These are phyloP conservation scores for Daphne laureola DNA, from an alignment of 441 rosid species.

Conservation along the genomic window DNA sequence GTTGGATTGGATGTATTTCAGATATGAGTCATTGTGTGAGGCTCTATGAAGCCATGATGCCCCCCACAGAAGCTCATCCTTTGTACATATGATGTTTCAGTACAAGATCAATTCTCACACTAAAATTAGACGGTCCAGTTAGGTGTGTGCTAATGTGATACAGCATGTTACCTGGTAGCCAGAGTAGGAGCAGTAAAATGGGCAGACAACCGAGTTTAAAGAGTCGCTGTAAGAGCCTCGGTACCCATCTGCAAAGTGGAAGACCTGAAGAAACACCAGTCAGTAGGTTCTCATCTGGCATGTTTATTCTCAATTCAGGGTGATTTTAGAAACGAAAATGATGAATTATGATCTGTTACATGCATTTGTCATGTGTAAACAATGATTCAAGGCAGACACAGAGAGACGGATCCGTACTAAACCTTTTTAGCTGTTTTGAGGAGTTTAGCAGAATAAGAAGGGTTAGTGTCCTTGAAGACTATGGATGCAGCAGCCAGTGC, in stretches of 20 bases:
- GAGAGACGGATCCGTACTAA: not conserved
- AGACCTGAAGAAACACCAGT: constrained; percentile 27
- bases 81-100: not conserved
- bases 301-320: not conserved
- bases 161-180: constrained; percentile 40
- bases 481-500: constrained; percentile 72
- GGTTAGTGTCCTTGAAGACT: constrained; percentile 59
- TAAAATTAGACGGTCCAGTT: not conserved
- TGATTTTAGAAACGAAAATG: no score
- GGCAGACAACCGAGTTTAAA: constrained; percentile 55
- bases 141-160: not conserved
- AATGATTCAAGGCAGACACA: no score
- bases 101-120: not conserved
- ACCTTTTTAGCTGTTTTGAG: constrained; percentile 49
- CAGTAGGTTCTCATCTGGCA: not conserved
- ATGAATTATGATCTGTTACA: no score
- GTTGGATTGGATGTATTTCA: constrained; percentile 51
- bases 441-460: constrained; percentile 46
- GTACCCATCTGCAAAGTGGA: constrained; percentile 55
- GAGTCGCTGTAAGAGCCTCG: constrained; percentile 65
- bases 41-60: constrained; percentile 94
- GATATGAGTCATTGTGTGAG: constrained; percentile 42
- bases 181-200: constrained; percentile 73
- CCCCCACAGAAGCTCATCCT: constrained; percentile 95
- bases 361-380: no score